phyloP scores from a whole-genome alignment of 352 stramenopile species.

The Globisporangium cystogenes region DNA sequence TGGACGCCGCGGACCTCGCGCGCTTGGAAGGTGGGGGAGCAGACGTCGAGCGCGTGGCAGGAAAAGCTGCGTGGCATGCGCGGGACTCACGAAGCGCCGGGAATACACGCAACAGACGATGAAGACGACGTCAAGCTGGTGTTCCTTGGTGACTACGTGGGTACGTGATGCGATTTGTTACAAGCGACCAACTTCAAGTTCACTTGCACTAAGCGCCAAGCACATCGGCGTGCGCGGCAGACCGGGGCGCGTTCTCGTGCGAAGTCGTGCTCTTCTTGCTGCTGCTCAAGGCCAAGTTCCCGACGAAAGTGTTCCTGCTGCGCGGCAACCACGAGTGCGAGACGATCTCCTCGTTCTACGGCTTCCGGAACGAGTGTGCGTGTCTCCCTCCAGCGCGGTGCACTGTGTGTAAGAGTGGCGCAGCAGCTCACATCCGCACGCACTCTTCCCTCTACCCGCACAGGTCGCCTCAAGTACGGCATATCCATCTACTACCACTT shows the following conservation, averaged over 20 bases:
- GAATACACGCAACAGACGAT: no score
- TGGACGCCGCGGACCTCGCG: constrained; percentile 38
- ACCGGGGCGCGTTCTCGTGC: constrained; percentile 73
- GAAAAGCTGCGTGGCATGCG: no score
- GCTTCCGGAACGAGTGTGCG: constrained; percentile 75
- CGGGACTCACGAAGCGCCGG: no score
- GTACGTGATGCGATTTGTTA: constrained; percentile 14
- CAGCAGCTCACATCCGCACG: background rate
- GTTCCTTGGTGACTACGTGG: constrained; percentile 78
- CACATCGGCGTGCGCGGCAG: constrained; percentile 11
- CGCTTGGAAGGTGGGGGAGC: constrained; percentile 22
- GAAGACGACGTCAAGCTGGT: constrained; percentile 50
- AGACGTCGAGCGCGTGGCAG: background rate
- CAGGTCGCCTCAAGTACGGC: constrained; percentile 70
- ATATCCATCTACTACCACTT: constrained; percentile 82
- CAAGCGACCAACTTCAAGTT: background rate
- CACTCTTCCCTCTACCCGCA: background rate
- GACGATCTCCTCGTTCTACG: constrained; percentile 84
- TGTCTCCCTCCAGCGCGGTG: background rate
- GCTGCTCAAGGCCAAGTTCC: constrained; percentile 58
- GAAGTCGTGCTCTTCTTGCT: constrained; percentile 81
- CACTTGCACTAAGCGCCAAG: no score
- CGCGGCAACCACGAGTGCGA: constrained; percentile 84
- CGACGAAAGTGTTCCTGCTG: constrained; percentile 55
- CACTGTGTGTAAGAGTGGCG: background rate